Evolutionary conservation across 768 basidiomycete species (phyloP).

Genomic region (Cubamyces sp.): DNA sequence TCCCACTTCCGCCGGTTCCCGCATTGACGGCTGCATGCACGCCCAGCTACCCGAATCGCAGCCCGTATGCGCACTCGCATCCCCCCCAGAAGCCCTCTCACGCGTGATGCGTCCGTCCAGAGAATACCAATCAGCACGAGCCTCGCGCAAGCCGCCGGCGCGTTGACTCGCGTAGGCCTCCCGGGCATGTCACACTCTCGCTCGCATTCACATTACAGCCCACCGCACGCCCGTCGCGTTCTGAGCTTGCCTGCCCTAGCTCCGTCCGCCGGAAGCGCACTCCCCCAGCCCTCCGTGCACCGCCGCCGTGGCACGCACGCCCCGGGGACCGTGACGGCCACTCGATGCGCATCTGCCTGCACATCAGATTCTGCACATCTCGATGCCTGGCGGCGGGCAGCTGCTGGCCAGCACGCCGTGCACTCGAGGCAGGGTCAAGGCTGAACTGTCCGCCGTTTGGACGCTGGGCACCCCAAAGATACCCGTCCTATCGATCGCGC

Average conservation of each 20-base stretch:
- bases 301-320: too few relatives aligned
- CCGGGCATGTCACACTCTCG: not conserved
- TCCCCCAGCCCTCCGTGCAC: too few relatives aligned
- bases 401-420: slow-evolving; percentile 5
- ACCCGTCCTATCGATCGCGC: slow-evolving; percentile 1
- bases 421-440: too few relatives aligned
- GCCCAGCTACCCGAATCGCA: too few relatives aligned
- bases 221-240: slow-evolving; percentile 5
- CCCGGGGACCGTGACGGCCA: too few relatives aligned
- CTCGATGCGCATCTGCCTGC: not conserved
- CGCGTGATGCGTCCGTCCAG: slow-evolving; percentile 18
- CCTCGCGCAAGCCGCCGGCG: slow-evolving; percentile 9
- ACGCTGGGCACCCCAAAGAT: slow-evolving; percentile 14
- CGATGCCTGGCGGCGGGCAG: not conserved
- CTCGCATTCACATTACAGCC: not conserved
- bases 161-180: not conserved
- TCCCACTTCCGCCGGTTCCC: not conserved
- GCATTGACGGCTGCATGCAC: too few relatives aligned
- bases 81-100: slow-evolving; percentile 16
- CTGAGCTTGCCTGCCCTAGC: not conserved
- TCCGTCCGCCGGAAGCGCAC: slow-evolving; percentile 2
- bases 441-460: too few relatives aligned
- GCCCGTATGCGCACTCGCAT: not conserved
- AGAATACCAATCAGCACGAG: slow-evolving; percentile 13
- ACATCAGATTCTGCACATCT: not conserved